Evolutionary conservation across 1,139 yeast genomes (phyloP), one percentile per base, ranked within the genome.

Genomic region (Geotrichum aggregatum): DNA sequence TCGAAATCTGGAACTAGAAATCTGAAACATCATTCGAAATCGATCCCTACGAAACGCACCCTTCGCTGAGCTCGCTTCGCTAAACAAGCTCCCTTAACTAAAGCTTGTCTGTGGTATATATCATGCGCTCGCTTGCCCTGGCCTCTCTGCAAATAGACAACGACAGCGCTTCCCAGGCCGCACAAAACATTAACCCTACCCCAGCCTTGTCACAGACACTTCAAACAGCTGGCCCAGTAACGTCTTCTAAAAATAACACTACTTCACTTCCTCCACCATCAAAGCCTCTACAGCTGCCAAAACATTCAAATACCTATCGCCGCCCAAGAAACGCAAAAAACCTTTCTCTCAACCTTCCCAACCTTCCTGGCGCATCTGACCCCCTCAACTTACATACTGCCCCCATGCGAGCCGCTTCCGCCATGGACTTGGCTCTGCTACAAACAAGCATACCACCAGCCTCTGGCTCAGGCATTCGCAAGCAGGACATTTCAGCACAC

Each of bases 311-410:
- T 14, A 34, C 33, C 28, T 42, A 31, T 10, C 43, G 47, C 31
- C 53, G 53, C n/a, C 21, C 22, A 1, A 19, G 47, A 45, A 50
- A 50, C 21, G 40, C 49, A 10, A 50, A 50, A 40, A 50, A 45
- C 34, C 47, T 50, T 10, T 50, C 53, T n/a, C 33, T 50, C 8
- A 44, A 45, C 38, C 40, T 50, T 11, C 36, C 18, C 18, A 7
- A 14, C 18, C 16, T n/a, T n/a, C 18, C 34, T 3, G 11, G 14
- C 14, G n/a, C 34, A 13, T n/a, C 14, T 18, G 36, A 34, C 18
- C 24, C 16, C 22, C 26, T 18, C 7, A 14, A n/a, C 19, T 10
- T 22, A 10, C 40, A 38, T 14, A n/a, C 28, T 26, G 22, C 16
- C 44, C 39, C 33, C 33, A 18, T n/a, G 22, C 39, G 38, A 16